Evolutionary conservation across 2,329 filamentous ascomycete genomes (phyloP).

Genomic region (Graphium sp.): DNA sequence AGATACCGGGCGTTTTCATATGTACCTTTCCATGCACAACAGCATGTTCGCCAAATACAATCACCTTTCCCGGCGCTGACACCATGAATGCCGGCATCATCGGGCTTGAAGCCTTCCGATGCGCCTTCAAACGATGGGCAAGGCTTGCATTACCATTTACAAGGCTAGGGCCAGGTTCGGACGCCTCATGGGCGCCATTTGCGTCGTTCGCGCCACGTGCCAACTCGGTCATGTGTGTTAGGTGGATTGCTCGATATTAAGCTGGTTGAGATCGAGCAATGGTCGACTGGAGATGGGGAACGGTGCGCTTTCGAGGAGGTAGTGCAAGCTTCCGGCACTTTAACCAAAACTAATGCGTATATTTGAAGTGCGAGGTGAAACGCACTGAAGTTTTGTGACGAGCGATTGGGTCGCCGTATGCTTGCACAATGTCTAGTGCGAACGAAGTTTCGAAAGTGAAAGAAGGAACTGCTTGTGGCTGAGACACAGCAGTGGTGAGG

Average conservation of each 20-base stretch:
- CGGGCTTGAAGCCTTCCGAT: slow-evolving; percentile 42
- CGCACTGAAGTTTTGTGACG: too few species aligned
- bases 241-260: too few species aligned
- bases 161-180: slow-evolving; percentile 9
- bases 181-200: slow-evolving; percentile 7
- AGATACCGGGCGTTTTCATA: too few species aligned
- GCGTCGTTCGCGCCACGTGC: slow-evolving; percentile 8
- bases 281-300: neutral
- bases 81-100: slow-evolving; percentile 92
- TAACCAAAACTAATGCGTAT: too few species aligned
- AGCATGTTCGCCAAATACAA: slow-evolving; percentile 93
- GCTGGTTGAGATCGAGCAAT: too few species aligned
- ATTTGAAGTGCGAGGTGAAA: too few species aligned
- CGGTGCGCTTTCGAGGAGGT: too few species aligned
- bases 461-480: too few species aligned
- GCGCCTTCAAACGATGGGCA: slow-evolving; percentile 19
- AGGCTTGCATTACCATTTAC: slow-evolving; percentile 17
- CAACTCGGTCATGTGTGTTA: slow-evolving; percentile 2
- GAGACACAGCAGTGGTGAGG: too few species aligned
- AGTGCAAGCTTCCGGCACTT: too few species aligned
- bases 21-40: slow-evolving; percentile 89
- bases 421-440: too few species aligned
- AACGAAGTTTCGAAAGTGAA: neutral
- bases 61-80: slow-evolving; percentile 93
- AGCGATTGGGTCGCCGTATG: too few species aligned